A percentile compares a stretch with the other conserved stretches of the same genome.
Evolutionary conservation across 306 rosid species (phyloP).

Genomic region (Trifolium fragiferum): DNA sequence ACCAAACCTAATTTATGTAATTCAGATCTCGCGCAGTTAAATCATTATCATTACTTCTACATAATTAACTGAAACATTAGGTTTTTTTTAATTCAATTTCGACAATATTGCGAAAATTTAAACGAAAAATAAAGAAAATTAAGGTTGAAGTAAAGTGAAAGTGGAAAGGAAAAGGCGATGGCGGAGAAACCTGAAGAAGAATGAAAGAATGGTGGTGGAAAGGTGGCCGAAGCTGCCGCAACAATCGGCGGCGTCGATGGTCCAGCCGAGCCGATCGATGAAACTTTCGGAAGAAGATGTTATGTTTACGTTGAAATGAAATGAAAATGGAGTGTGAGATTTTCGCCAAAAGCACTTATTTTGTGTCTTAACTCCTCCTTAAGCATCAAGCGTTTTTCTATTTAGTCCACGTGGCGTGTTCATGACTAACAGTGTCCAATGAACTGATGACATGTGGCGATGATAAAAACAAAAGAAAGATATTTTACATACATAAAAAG

Average conservation of each 20-base stretch:
- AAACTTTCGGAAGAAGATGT: not conserved
- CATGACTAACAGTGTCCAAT: not conserved
- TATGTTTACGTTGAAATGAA: slow-evolving; percentile 2
- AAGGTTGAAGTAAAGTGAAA: not conserved
- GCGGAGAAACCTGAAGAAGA: slow-evolving; percentile 41
- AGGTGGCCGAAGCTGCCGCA: slow-evolving; percentile 46
- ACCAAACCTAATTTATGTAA: slow-evolving; percentile 7
- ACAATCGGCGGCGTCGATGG: slow-evolving; percentile 36
- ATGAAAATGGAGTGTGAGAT: slow-evolving; percentile 13
- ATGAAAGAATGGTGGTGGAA: slow-evolving; percentile 24
- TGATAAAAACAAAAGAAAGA: not conserved
- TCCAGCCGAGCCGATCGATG: slow-evolving; percentile 39
- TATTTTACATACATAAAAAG: no score
- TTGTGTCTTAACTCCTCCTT: not conserved
- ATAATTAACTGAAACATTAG: slow-evolving; percentile 12
- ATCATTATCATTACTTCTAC: not conserved
- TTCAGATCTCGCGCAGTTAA: slow-evolving; percentile 46
- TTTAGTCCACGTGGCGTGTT: not conserved
- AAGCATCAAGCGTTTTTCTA: not conserved
- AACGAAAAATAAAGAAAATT: not conserved
- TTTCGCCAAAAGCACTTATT: not conserved
- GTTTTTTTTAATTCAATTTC: not conserved
- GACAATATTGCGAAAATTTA: not conserved
- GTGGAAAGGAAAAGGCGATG: not conserved
- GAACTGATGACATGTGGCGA: not conserved